Base-by-base conservation (phyloP, 2,329 filamentous ascomycete species). In the Cordyceps militaris region DNA sequence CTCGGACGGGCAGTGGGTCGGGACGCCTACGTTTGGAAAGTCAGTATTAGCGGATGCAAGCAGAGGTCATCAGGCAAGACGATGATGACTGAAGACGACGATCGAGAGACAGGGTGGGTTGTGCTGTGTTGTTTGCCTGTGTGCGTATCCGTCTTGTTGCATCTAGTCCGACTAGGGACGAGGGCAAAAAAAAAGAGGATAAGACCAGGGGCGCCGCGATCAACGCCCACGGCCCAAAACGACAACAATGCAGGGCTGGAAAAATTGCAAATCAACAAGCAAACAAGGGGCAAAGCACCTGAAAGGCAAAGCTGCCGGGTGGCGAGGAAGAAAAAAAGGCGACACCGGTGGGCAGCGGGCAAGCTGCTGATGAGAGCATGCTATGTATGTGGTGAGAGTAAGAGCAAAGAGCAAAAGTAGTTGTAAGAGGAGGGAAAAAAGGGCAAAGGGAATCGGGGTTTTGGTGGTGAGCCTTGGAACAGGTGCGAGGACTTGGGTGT, bases 251-350 rank as follows among this genome's bases (percentile, higher is more conserved):
- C 43, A 28, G 42, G 53, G 14, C 43, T 46, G 26, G 3, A 43
- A 57, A 44, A 50, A 50, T 50, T 49, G 47, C 47, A 57, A 52
- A 26, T 57, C 55, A 57, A 46, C 47, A 47, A 57, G 55, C 26
- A 52, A 57, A 52, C 47, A 48, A 34, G 19, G 14, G 30, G 30
- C n/a, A 19, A 44, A 14, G 38, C 26, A 43, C 38, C 30, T 13
- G 30, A 34, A 26, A 19, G 46, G 36, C 36, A 57, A n/a, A 57
- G 21, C 14, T 28, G 40, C 55, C 30, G 38, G n/a, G 19, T 51
- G 36, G 46, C 28, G 10, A 26, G 8, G 32, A 57, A 44, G 38
- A 46, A 57, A 46, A 23, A 52, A 36, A 57, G n/a, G 19, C 26
- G 47, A 28, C 34, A 44, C 26, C 19, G 55, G 24, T 8, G 24